Conservation (phyloP, 345 rosid species). For the Erucastrum elatum region DNA sequence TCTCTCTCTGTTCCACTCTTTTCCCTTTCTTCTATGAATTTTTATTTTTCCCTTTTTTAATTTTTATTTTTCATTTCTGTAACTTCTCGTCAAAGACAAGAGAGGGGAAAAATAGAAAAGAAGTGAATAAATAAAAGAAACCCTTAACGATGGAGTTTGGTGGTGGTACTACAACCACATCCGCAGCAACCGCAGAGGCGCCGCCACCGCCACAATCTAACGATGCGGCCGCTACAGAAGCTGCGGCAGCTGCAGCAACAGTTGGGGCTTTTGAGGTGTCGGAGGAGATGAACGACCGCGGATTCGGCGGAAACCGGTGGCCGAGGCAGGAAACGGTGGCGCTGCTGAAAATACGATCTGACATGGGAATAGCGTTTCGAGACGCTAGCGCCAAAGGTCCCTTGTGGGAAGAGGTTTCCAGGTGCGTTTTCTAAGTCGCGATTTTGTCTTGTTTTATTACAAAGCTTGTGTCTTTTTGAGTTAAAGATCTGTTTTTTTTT, state of each 20-base stretch:
- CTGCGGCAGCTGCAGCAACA: slow-evolving; percentile 34
- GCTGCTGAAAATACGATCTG: slow-evolving; percentile 77
- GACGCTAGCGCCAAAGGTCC: slow-evolving; percentile 72
- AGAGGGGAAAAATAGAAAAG: neutral
- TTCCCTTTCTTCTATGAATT: slow-evolving; percentile 21
- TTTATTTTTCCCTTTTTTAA: slow-evolving; percentile 18
- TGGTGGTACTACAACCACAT: slow-evolving; percentile 24
- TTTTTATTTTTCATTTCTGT: slow-evolving; percentile 12
- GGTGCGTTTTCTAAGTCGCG: slow-evolving; percentile 47
- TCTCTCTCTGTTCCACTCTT: neutral
- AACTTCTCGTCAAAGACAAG: slow-evolving; percentile 40
- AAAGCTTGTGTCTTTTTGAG: neutral
- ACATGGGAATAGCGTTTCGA: slow-evolving; percentile 73
- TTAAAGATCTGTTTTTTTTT: neutral
- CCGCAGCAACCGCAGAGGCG: neutral
- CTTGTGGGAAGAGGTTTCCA: slow-evolving; percentile 87
- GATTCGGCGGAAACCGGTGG: slow-evolving; percentile 67
- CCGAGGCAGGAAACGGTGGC: slow-evolving; percentile 79
- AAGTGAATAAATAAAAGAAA: slow-evolving; percentile 2
- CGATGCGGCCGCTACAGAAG: slow-evolving; percentile 35
- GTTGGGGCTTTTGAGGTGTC: slow-evolving; percentile 37
- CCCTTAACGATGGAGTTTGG: slow-evolving; percentile 26
- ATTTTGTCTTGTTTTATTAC: neutral
- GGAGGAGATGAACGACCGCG: slow-evolving; percentile 47
- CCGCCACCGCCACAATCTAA: slow-evolving; percentile 3